These are phyloP conservation scores for Fusarium nurragi DNA, from an alignment of 2,329 filamentous ascomycete genomes.

Conservation along the genomic window DNA sequence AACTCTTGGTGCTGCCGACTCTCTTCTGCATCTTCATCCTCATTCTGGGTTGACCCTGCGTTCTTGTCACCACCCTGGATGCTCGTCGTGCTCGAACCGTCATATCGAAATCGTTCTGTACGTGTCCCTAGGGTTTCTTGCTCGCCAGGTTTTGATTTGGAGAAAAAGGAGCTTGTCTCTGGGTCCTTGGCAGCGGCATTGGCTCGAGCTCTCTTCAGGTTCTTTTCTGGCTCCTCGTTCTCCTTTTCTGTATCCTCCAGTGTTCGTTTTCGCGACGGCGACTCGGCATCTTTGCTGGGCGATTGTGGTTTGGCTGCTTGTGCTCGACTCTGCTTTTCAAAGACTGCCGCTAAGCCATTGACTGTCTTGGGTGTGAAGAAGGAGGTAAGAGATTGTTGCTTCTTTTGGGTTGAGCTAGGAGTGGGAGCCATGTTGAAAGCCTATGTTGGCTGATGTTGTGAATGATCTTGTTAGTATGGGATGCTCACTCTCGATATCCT, in stretches of 20 bases:
- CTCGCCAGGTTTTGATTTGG: constrained; percentile 25
- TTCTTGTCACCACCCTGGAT: constrained; percentile 44
- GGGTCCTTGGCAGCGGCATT: constrained; percentile 52
- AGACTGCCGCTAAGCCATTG: constrained; percentile 55
- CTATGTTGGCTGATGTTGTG: background rate
- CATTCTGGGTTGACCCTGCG: constrained; percentile 41
- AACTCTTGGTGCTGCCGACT: constrained; percentile 73
- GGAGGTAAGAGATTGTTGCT: constrained; percentile 84
- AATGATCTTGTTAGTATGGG: constrained; percentile 3
- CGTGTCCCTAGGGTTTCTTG: constrained; percentile 48
- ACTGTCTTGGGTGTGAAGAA: constrained; percentile 77
- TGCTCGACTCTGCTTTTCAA: constrained; percentile 47
- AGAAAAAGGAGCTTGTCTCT: constrained; percentile 50
- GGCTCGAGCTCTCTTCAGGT: constrained; percentile 58
- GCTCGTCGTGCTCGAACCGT: constrained; percentile 53
- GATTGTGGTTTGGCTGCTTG: constrained; percentile 41
- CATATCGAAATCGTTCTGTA: constrained; percentile 64
- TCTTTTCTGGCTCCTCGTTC: constrained; percentile 53
- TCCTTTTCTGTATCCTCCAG: constrained; percentile 58
- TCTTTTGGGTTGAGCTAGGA: constrained; percentile 62
- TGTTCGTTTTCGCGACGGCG: constrained; percentile 59
- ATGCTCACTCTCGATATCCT: constrained; percentile 15
- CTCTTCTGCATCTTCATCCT: constrained; percentile 61
- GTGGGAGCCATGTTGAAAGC: constrained; percentile 48
- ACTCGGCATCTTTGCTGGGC: constrained; percentile 43